Evolutionary conservation across 2,329 filamentous ascomycete genomes (phyloP).

Genomic region (Ophiostoma piceae): DNA sequence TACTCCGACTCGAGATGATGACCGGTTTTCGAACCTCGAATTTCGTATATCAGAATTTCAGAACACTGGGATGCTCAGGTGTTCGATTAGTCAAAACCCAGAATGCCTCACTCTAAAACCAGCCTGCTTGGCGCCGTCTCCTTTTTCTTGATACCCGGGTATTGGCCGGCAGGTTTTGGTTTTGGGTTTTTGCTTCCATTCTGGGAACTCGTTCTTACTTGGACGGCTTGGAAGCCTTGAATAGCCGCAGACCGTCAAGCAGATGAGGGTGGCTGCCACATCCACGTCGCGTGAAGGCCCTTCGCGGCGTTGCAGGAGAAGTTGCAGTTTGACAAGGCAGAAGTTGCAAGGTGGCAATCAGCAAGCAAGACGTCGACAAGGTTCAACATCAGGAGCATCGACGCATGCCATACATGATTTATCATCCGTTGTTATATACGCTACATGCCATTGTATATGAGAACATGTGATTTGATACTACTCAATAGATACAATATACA

Average conservation of each 20-base stretch:
- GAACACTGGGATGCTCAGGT: not conserved
- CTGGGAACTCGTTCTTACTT: not conserved
- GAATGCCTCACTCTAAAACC: not conserved
- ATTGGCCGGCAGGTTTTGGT: constrained; percentile 5
- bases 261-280: not conserved
- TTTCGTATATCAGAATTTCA: not conserved
- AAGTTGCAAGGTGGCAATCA: too few species aligned
- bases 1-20: constrained; percentile 55
- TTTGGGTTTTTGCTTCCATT: not conserved
- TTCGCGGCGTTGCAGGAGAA: not conserved
- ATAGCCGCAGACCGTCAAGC: not conserved
- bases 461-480: not conserved
- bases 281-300: not conserved
- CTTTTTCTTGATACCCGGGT: constrained; percentile 12
- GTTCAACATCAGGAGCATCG: too few species aligned
- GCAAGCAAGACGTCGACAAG: not conserved
- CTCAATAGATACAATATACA: not conserved
- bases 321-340: not conserved
- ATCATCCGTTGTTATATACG: not conserved
- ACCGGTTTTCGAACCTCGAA: too few species aligned
- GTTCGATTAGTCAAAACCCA: too few species aligned
- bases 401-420: not conserved
- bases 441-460: not conserved
- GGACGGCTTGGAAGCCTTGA: not conserved
- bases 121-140: not conserved